phyloP scores from a whole-genome alignment of 2,329 filamentous ascomycete genomes.

The Cytospora chrysosperma region DNA sequence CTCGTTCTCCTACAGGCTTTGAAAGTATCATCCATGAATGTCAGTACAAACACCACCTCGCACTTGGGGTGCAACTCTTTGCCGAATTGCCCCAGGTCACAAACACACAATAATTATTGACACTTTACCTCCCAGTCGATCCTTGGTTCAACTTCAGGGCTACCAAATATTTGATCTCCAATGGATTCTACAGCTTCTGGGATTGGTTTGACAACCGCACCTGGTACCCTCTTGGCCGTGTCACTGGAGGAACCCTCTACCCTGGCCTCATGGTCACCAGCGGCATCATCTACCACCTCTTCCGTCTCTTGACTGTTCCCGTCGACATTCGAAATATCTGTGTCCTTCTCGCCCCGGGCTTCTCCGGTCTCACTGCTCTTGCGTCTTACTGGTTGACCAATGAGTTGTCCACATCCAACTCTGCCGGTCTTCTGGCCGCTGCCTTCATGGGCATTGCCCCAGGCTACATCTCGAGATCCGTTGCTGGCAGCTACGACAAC shows the following conservation, averaged over 20 bases:
- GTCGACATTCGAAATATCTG: constrained; percentile 99
- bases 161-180: constrained; percentile 92
- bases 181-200: constrained; percentile 99
- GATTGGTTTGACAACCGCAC: constrained; percentile 99
- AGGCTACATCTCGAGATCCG: constrained; percentile 96
- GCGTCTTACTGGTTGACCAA: constrained; percentile 93
- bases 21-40: constrained; percentile 99
- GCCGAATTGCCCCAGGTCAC: constrained; percentile 8
- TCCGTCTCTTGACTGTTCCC: constrained; percentile 83
- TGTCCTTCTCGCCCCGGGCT: constrained; percentile 90
- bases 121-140: constrained; percentile 65
- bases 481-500: constrained; percentile 98
- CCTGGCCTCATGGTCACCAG: constrained; percentile 99
- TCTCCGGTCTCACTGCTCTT: constrained; percentile 89
- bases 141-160: constrained; percentile 99
- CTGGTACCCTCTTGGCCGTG: constrained; percentile 97
- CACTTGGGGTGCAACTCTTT: constrained; percentile 20
- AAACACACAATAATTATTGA: constrained; percentile 29
- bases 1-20: constrained; percentile 61
- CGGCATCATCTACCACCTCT: constrained; percentile 91
- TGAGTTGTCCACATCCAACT: constrained; percentile 94
- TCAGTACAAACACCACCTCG: constrained; percentile 50
- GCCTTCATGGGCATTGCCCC: constrained; percentile 97
- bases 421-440: constrained; percentile 90
- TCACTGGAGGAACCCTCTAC: constrained; percentile 98